Evolutionary conservation across 2,329 filamentous ascomycete species (phyloP).

Genomic region (Mycosphaerella arachidis): DNA sequence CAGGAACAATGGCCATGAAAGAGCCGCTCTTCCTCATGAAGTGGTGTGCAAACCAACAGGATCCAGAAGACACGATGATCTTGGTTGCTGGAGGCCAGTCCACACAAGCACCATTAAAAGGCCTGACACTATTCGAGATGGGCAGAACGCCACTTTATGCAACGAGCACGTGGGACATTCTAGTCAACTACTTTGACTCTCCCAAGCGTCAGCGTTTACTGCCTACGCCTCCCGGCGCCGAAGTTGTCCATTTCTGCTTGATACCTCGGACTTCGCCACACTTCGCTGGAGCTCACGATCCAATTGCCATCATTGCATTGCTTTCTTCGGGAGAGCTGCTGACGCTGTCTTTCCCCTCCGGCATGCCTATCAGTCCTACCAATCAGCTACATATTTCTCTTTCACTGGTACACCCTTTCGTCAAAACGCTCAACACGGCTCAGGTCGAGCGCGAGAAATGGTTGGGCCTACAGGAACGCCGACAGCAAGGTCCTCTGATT

Average conservation of each 20-base stretch:
- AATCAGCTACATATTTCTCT: slow-evolving; percentile 88
- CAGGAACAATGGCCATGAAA: slow-evolving; percentile 56
- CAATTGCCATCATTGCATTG: slow-evolving; percentile 74
- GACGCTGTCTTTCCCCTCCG: slow-evolving; percentile 87
- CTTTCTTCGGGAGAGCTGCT: slow-evolving; percentile 83
- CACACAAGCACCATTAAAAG: slow-evolving; percentile 63
- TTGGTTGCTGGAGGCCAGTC: slow-evolving; percentile 77
- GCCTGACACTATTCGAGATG: slow-evolving; percentile 83
- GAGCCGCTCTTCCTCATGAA: slow-evolving; percentile 73
- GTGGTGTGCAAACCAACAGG: slow-evolving; percentile 85
- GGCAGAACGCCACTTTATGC: slow-evolving; percentile 85
- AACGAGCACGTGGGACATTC: slow-evolving; percentile 81
- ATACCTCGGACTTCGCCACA: slow-evolving; percentile 80
- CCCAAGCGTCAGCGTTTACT: slow-evolving; percentile 67
- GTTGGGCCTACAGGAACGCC: slow-evolving; percentile 84
- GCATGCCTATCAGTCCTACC: slow-evolving; percentile 83
- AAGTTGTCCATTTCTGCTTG: slow-evolving; percentile 74
- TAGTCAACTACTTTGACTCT: slow-evolving; percentile 74
- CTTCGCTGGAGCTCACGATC: slow-evolving; percentile 83
- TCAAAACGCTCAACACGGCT: slow-evolving; percentile 67
- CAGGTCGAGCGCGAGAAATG: slow-evolving; percentile 73
- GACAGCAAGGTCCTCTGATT: slow-evolving; percentile 71
- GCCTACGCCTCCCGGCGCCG: slow-evolving; percentile 69
- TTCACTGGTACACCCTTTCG: slow-evolving; percentile 85
- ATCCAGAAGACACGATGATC: slow-evolving; percentile 87